phyloP scores from a whole-genome alignment of 1,284 basidiomycete genomes.

The Rugiboletus extremiorientalis region DNA sequence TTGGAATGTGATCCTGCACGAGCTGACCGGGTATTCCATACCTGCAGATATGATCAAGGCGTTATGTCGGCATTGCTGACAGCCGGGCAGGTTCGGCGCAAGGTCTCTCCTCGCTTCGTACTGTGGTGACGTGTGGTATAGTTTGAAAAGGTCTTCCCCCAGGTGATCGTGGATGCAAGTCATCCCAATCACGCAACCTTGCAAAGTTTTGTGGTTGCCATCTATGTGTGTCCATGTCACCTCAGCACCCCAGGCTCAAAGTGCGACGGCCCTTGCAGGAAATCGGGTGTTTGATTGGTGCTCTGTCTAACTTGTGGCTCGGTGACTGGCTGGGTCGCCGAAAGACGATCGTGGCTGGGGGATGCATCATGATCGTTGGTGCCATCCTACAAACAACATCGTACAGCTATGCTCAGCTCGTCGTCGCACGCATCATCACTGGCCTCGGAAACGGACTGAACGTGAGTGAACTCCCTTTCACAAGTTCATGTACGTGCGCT shows the following conservation, averaged over 20 bases:
- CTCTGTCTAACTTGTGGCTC: conserved; percentile 47
- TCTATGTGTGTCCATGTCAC: too few species aligned
- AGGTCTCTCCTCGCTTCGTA: neutral
- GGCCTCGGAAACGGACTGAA: conserved; percentile 70
- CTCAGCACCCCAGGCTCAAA: too few species aligned
- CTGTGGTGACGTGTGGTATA: conserved; percentile 11
- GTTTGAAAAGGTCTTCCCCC: conserved; percentile 31
- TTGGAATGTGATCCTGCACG: too few species aligned
- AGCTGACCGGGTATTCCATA: too few species aligned
- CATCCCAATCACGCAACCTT: conserved; percentile 33
- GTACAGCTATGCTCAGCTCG: conserved; percentile 49
- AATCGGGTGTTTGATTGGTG: conserved; percentile 42
- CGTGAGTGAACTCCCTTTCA: conserved; percentile 35
- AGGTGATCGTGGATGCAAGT: conserved; percentile 28
- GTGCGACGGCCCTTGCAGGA: neutral
- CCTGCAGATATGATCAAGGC: conserved; percentile 32
- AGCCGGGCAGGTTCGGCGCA: conserved; percentile 24
- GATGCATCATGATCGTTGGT: too few species aligned
- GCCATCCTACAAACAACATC: conserved; percentile 49
- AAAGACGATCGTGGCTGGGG: conserved; percentile 48
- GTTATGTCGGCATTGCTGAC: conserved; percentile 36
- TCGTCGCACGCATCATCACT: conserved; percentile 50
- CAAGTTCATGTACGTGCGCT: neutral
- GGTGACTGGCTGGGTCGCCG: conserved; percentile 51
- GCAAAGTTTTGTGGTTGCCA: too few species aligned